Evolutionary conservation across 352 stramenopile species (phyloP), one percentile per base, ranked within the genome.

Genomic region (Phytopythium delawarense): DNA sequence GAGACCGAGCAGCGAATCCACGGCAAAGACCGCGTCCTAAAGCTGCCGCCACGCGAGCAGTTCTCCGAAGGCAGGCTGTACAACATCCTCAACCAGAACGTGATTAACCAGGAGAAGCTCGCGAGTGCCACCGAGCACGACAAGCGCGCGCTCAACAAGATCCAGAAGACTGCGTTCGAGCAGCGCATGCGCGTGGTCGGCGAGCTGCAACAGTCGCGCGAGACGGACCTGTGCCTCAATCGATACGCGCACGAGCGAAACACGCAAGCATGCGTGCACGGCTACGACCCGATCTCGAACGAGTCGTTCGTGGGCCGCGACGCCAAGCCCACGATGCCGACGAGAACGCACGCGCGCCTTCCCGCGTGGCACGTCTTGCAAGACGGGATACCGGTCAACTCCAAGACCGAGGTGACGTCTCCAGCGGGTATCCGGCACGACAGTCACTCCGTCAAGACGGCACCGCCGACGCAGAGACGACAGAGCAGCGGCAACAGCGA

Each of bases 1-100:
- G 56, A 67, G 0, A 50, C 77, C 1, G 64, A 88, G 35, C 68
- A 88, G 28, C 49, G 72, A n/a, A 49, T 70, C 9, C 81, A 91
- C 51, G 85, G 85, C 4, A 66, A 78, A 58, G 76, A 89, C 55
- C 73, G 75, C 4, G 68, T 79, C 0, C 45, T 75, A 7, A 57
- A 69, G n/a, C 67, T 94, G 18, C 83, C 83, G 15, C 78, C 83
- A 1, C 71, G 75, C 5, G 73, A 88, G 39, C 84, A 88, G 37
- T 89, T 86, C 28, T 81, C 74, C 0, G 86, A 90, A 40, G 80
- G 82, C 11, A 69, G 74, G n/a, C 54, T 88, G 21, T 93, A 91
- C 70, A 87, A 95, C 35, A 91, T 95, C 37, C 59, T 95, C 32
- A 91, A 85, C 45, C 84, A 93, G 51, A 58, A 61, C 7, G 67